Evolutionary conservation across 2,329 filamentous ascomycete genomes (phyloP).

Genomic region (Hortaea sp.): DNA sequence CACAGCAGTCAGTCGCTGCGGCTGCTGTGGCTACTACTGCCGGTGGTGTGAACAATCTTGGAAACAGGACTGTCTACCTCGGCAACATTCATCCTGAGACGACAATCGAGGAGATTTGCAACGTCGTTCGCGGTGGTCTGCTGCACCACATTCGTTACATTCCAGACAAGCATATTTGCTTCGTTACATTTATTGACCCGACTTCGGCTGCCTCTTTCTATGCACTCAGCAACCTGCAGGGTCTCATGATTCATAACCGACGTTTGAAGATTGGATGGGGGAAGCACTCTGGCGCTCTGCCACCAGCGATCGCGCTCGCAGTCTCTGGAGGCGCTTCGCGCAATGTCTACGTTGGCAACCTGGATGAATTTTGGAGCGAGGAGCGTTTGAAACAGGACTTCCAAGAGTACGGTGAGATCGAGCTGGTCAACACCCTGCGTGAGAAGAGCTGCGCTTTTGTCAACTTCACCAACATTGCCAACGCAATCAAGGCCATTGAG

Average conservation of each 20-base stretch:
- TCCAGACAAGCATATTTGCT: slow-evolving; percentile 99
- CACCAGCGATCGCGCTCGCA: slow-evolving; percentile 87
- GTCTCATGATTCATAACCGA: slow-evolving; percentile 97
- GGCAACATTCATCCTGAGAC: slow-evolving; percentile 99
- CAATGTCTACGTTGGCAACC: slow-evolving; percentile 95
- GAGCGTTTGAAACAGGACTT: slow-evolving; percentile 94
- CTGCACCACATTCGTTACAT: slow-evolving; percentile 98
- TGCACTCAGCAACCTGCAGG: slow-evolving; percentile 91
- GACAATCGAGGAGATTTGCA: slow-evolving; percentile 98
- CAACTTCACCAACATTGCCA: slow-evolving; percentile 99
- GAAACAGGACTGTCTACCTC: slow-evolving; percentile 94
- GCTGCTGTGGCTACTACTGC: slow-evolving; percentile 94
- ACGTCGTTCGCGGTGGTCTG: slow-evolving; percentile 89
- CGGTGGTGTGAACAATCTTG: slow-evolving; percentile 92
- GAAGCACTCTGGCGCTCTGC: slow-evolving; percentile 93
- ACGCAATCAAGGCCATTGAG: slow-evolving; percentile 98
- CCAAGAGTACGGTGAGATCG: slow-evolving; percentile 93
- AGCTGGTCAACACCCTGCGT: slow-evolving; percentile 88
- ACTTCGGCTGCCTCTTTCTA: slow-evolving; percentile 97
- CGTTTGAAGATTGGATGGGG: slow-evolving; percentile 98
- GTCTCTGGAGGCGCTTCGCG: slow-evolving; percentile 95
- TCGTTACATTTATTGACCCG: slow-evolving; percentile 97
- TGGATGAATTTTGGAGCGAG: slow-evolving; percentile 96
- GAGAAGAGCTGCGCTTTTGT: slow-evolving; percentile 99
- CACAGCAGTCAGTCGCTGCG: slow-evolving; percentile 93